Evolutionary conservation across 441 rosid species (phyloP).

Genomic region (Euphorbia corollata): DNA sequence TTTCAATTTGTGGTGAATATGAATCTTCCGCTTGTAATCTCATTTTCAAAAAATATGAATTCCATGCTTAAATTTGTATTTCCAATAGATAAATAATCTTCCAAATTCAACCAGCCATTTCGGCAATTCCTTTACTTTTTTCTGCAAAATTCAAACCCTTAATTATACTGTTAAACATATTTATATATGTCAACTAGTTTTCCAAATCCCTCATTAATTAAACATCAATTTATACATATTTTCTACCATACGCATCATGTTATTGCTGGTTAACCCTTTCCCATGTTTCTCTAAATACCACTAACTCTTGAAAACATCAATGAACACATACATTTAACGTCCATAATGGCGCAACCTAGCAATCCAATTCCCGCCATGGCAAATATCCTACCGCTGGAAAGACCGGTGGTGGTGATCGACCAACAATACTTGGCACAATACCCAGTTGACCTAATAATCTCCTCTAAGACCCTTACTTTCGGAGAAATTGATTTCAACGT

Average conservation of each 20-base stretch:
- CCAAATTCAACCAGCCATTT: neutral
- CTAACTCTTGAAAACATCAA: no score
- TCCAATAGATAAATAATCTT: neutral
- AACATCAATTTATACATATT: neutral
- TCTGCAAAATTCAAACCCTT: neutral
- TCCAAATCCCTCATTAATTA: neutral
- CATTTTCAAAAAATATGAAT: neutral
- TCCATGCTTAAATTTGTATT: neutral
- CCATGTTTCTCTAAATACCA: no score
- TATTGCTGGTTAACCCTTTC: no score
- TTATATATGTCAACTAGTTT: no score
- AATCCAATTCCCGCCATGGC: conserved; percentile 16
- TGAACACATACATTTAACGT: no score
- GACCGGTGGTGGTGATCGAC: conserved; percentile 19
- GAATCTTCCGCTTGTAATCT: neutral
- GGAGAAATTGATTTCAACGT: conserved; percentile 20
- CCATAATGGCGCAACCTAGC: conserved; percentile 1
- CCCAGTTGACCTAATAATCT: conserved; percentile 22
- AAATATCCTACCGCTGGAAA: conserved; percentile 1
- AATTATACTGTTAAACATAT: no score
- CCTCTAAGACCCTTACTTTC: conserved; percentile 11
- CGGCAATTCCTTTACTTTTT: neutral
- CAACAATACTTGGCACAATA: conserved; percentile 19
- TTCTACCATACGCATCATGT: no score
- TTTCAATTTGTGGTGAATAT: no score